These are phyloP conservation scores for Porcisia hertigi DNA, from an alignment of 208 protist species.

Conservation along the genomic window DNA sequence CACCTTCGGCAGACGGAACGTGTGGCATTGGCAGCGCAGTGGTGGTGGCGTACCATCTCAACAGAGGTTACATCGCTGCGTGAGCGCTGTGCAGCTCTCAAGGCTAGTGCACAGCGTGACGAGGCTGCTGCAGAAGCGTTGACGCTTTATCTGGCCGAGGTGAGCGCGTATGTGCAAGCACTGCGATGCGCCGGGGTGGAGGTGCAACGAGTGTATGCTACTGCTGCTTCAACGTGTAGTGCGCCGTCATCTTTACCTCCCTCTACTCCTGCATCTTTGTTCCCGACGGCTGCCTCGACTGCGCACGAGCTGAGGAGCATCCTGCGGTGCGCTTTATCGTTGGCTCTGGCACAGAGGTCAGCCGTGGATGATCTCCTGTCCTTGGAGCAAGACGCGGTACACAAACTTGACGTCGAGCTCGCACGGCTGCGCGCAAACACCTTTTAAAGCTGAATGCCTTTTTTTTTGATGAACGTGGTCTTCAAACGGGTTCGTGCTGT, in stretches of 20 bases:
- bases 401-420: slow-evolving; percentile 17
- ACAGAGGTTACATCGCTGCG: slow-evolving; percentile 22
- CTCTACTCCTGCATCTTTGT: neutral
- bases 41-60: slow-evolving; percentile 7
- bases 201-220: slow-evolving; percentile 8
- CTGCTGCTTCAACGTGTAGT: neutral
- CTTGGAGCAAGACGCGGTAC: slow-evolving; percentile 7
- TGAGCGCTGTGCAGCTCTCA: slow-evolving; percentile 6
- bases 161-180: slow-evolving; percentile 34
- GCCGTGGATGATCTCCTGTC: slow-evolving; percentile 14
- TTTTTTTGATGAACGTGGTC: too few relatives aligned
- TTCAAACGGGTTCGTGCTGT: neutral
- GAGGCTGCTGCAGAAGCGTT: slow-evolving; percentile 10
- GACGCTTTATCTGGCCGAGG: slow-evolving; percentile 14
- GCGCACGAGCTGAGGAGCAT: slow-evolving; percentile 15
- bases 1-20: slow-evolving; percentile 27
- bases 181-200: slow-evolving; percentile 26
- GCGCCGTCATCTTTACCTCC: neutral
- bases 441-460: neutral
- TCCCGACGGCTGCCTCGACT: neutral
- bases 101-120: slow-evolving; percentile 1
- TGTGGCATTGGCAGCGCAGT: slow-evolving; percentile 22
- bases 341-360: neutral
- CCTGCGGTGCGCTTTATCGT: slow-evolving; percentile 6
- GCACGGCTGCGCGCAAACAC: neutral